Evolutionary conservation across 2,329 filamentous ascomycete genomes (phyloP).

Genomic region (Colletotrichum sp.): DNA sequence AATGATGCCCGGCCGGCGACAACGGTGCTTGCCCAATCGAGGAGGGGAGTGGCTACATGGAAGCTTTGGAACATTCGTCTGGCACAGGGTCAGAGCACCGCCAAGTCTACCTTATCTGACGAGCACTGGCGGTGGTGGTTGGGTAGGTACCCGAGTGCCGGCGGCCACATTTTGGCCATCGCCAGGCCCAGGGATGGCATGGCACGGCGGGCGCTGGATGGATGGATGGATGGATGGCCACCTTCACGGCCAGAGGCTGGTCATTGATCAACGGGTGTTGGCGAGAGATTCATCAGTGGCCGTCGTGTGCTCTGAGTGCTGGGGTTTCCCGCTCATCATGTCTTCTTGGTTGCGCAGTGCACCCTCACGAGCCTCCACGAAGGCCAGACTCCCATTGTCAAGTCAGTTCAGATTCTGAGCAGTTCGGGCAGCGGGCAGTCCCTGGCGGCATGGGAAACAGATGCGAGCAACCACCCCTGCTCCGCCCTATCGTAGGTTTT

Average conservation of each 20-base stretch:
- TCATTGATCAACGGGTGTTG: background rate
- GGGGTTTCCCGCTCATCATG: background rate
- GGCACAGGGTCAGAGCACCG: conserved; percentile 8
- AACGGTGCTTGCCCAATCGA: conserved; percentile 4
- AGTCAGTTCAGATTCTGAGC: background rate
- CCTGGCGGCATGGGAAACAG: conserved; percentile 6
- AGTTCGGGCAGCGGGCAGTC: background rate
- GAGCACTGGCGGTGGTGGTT: background rate
- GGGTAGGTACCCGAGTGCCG: background rate
- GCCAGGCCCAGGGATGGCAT: background rate
- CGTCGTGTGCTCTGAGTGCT: background rate
- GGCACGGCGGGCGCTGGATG: background rate
- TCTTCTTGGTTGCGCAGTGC: background rate
- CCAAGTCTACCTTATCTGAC: conserved; percentile 15
- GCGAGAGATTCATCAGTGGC: background rate
- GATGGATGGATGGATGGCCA: background rate
- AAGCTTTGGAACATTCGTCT: conserved; percentile 20
- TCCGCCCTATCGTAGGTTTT: conserved; percentile 20
- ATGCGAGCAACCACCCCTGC: conserved; percentile 11
- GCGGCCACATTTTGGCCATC: background rate
- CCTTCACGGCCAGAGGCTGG: background rate
- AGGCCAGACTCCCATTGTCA: background rate
- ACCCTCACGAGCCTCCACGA: background rate
- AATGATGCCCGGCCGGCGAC: background rate
- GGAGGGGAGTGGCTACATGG: conserved; percentile 9